Conservation (phyloP, 495 filamentous ascomycete genomes). For the Penicillium egyptiacum region DNA sequence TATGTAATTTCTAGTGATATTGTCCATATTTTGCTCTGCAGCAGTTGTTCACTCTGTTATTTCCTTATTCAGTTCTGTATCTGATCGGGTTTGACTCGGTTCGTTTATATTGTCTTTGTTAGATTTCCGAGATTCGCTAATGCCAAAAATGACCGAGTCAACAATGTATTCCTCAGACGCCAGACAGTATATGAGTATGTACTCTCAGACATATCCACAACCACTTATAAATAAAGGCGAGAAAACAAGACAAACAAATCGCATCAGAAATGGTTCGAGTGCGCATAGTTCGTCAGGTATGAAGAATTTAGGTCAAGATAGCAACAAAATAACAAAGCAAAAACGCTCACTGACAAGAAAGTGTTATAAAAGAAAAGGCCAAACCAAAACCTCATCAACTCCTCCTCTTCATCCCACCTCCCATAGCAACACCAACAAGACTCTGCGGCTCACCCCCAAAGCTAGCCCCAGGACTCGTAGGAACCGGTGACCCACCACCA, state of each 20-base stretch:
- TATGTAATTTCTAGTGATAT: conserved; percentile 10
- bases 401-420: conserved; percentile 22
- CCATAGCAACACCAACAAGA: conserved; percentile 42
- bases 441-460: conserved; percentile 40
- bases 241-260: background rate
- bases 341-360: conserved; percentile 11
- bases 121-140: background rate
- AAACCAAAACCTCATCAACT: conserved; percentile 16
- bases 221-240: background rate
- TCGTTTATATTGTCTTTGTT: background rate
- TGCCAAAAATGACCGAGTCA: background rate
- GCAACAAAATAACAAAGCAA: background rate
- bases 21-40: conserved; percentile 7
- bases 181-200: background rate
- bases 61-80: background rate
- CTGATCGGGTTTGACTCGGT: background rate
- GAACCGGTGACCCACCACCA: conserved; percentile 14
- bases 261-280: background rate
- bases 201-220: background rate
- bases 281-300: conserved; percentile 2
- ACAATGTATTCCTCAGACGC: background rate
- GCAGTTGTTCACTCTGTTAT: conserved; percentile 3
- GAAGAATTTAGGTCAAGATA: background rate
- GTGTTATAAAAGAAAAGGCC: background rate
- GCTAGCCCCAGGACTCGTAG: conserved; percentile 20